Evolutionary conservation across 139 green algal genomes (phyloP), one percentile per base, ranked within the genome.

Genomic region (Micromonas pusilla): DNA sequence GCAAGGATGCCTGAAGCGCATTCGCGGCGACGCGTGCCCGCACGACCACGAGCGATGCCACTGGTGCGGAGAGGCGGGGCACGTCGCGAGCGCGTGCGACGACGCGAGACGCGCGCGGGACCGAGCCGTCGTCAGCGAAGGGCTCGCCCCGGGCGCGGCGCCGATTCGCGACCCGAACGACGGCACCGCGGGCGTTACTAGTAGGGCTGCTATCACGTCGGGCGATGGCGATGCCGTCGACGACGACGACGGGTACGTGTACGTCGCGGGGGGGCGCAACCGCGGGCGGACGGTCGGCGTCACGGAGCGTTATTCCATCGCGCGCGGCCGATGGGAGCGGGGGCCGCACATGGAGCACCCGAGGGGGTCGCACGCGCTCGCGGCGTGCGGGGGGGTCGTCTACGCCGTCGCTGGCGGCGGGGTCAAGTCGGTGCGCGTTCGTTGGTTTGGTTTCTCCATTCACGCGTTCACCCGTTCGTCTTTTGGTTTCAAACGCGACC

Each of bases 241-340:
- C 9, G 9, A 9, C 45, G 63, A 70, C 9, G 63, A 70, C 28
- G 28, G 9, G 28, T 70, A 39, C 63, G 30, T 70, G 28, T 70
- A 70, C 30, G 63, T 70, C 63, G 63, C 30, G 63, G 63, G 63
- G 28, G 63, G 63, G 19, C 63, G 63, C 19, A 70, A 70, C 63
- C 63, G 63, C 28, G 63, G 63, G 6, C 63, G 19, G 30, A 70
- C 63, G 9, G 28, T 70, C 9, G 28, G 63, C 63, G 63, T 39
- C 28, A 36, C 30, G 13, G 63, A 70, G 63, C 9, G 63, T 6
- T 70, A 39, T 16, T 36, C 28, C 63, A 13, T 70, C 13, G 6
- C 9, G 9, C 28, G 63, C 6, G 19, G 19, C 13, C 63, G 19
- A 16, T 70, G 63, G 63, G 63, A 70, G 63, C 28, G 30, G 19